A percentile compares a stretch with the other conserved stretches of the same genome.
phyloP scores from a whole-genome alignment of 73 alveolate species.

The Paramecium bursaria region DNA sequence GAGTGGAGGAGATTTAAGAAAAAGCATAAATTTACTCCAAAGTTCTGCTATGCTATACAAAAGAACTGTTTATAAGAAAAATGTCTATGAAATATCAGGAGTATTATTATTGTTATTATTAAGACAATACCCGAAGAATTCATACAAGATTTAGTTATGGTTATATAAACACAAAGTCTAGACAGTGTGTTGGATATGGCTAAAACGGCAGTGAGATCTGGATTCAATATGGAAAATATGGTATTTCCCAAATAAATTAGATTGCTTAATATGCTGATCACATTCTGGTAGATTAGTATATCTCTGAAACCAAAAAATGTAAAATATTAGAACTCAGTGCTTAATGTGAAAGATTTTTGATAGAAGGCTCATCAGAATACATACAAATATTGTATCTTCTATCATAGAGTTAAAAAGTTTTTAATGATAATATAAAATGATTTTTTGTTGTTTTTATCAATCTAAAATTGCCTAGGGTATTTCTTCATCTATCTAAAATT shows the following conservation, averaged over 20 bases:
- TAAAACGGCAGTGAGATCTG: background rate
- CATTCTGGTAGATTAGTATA: too few relatives aligned
- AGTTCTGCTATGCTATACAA: conserved; percentile 84
- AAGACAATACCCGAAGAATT: conserved; percentile 42
- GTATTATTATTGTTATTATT: conserved; percentile 35
- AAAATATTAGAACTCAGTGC: too few relatives aligned
- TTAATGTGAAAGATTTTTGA: background rate
- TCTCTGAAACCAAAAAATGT: too few relatives aligned
- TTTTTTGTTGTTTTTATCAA: conserved; percentile 1
- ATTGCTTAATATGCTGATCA: too few relatives aligned
- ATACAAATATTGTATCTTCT: background rate
- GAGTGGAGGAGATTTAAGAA: conserved; percentile 95
- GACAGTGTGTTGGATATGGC: background rate
- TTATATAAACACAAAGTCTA: background rate
- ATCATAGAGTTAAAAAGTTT: background rate
- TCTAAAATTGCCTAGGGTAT: conserved; percentile 43
- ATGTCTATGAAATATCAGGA: conserved; percentile 91
- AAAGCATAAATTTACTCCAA: conserved; percentile 89
- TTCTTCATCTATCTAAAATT: background rate
- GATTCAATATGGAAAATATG: conserved; percentile 26
- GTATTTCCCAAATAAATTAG: too few relatives aligned
- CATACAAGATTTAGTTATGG: conserved; percentile 7
- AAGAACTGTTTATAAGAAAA: conserved; percentile 76
- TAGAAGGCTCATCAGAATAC: background rate
- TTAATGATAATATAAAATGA: conserved; percentile 3